Percentiles rank a stretch among this genome's conserved stretches.
phyloP scores from a whole-genome alignment of 78 protist genomes.

The Dictyostelium capitatum region DNA sequence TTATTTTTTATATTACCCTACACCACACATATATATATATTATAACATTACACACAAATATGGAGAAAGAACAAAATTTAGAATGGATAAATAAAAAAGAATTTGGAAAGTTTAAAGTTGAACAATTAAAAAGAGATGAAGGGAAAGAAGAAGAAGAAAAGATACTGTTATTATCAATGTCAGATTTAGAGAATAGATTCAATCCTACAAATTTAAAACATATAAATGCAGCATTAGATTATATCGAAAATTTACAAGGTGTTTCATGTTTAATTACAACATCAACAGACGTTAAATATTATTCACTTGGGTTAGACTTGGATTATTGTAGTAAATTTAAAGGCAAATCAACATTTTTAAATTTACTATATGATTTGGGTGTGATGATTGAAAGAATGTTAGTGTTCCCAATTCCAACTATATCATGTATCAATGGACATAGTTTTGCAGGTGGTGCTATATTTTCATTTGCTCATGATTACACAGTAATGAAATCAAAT shows the following conservation, averaged over 20 bases:
- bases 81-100: slow-evolving; percentile 34
- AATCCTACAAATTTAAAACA: slow-evolving; percentile 36
- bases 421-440: slow-evolving; percentile 52
- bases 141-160: not conserved
- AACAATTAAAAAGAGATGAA: not conserved
- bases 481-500: slow-evolving; percentile 19
- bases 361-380: slow-evolving; percentile 22
- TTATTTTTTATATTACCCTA: not conserved
- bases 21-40: too few relatives aligned
- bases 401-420: slow-evolving; percentile 49
- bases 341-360: not conserved
- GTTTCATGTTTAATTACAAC: slow-evolving; percentile 40
- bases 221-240: slow-evolving; percentile 51
- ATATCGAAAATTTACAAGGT: slow-evolving; percentile 24
- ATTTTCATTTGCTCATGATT: slow-evolving; percentile 40
- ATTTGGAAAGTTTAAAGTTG: slow-evolving; percentile 51
- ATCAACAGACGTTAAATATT: slow-evolving; percentile 27
- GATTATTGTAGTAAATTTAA: not conserved
- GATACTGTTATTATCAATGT: slow-evolving; percentile 13
- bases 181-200: slow-evolving; percentile 50
- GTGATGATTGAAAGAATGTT: slow-evolving; percentile 31
- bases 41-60: too few relatives aligned
- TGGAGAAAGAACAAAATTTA: not conserved
- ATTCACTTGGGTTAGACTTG: slow-evolving; percentile 51
- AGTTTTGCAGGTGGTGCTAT: slow-evolving; percentile 67